Conservation (phyloP, 306 rosid genomes). For the Quercus aquifolioides region DNA sequence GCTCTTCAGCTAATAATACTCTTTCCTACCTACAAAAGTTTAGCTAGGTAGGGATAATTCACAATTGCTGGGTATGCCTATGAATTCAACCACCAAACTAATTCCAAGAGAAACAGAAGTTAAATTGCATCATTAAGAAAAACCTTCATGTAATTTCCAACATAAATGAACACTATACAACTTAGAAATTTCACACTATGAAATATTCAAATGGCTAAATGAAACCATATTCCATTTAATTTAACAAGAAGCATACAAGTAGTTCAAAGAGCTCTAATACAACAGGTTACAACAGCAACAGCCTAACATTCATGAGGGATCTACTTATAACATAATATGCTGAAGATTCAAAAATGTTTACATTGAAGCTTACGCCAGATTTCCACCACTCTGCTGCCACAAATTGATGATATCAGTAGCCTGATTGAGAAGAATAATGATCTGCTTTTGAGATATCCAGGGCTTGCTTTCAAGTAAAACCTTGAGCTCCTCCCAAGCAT, state of each 20-base stretch:
- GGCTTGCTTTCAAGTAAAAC: slow-evolving; percentile 90
- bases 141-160: background rate
- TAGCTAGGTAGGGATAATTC: background rate
- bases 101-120: background rate
- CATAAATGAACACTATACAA: background rate
- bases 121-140: background rate
- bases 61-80: background rate
- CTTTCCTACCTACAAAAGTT: background rate
- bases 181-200: background rate
- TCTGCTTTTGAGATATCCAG: slow-evolving; percentile 97
- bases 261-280: slow-evolving; percentile 2
- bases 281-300: slow-evolving; percentile 19
- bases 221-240: slow-evolving; percentile 7
- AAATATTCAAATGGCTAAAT: background rate
- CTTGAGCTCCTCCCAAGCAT: slow-evolving; percentile 99
- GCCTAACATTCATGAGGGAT: slow-evolving; percentile 4
- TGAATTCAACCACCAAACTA: background rate
- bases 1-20: background rate
- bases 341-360: slow-evolving; percentile 2
- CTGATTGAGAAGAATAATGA: slow-evolving; percentile 98
- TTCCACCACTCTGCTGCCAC: slow-evolving; percentile 99
- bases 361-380: slow-evolving; percentile 43
- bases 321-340: slow-evolving; percentile 17
- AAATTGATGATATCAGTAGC: slow-evolving; percentile 93
- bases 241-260: slow-evolving; percentile 8